Base-by-base conservation (phyloP, 23 red algal genomes). In the Agarophyton chilense region DNA sequence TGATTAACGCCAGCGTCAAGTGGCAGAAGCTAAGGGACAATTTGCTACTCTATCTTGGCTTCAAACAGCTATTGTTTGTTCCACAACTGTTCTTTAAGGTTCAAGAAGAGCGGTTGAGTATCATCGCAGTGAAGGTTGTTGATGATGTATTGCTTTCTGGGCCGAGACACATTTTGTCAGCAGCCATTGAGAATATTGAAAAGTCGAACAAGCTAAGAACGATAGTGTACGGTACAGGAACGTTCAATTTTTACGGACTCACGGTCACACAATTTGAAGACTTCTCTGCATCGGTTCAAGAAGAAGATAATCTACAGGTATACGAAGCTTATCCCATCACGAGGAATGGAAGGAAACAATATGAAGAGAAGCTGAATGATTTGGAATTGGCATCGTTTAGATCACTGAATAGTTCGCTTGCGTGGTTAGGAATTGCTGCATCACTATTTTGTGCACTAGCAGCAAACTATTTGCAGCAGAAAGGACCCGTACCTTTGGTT, bases 141-240 rank as follows among this genome's bases (percentile, higher is more conserved):
- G 87, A 91, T 71, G 87, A 91, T 79, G 54, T 91, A 2, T 21
- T 70, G 24, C 32, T 81, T 68, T 34, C 52, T 51, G 87, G 85
- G 19, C 5, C 14, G 16, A 3, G 50, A 31, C 35, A 78, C 9
- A 42, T 0, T 8, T 4, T 78, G 2, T 24, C 24, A 3, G 16
- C 22, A 33, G 12, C 60, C 21, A 36, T 89, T 2, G 11, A 89
- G 29, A 32, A 61, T 0, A 41, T 89, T 39, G 32, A 77, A 25
- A n/a, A 19, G 0, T 0, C 74, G 0, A 63, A 65, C 46, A 40
- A 78, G 40, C 72, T 89, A 25, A 51, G 85, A 22, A 89, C 68
- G 2, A 72, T 89, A 2, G n/a, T 66, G 51, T 66, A 77, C 35
- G 71, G 85, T 4, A 0, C 85, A 10, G 85, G 67, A 11, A 51